Percentiles rank a stretch among this genome's conserved stretches.
phyloP scores from a whole-genome alignment of 2,329 filamentous ascomycete genomes.

The Ramularia endophylla region DNA sequence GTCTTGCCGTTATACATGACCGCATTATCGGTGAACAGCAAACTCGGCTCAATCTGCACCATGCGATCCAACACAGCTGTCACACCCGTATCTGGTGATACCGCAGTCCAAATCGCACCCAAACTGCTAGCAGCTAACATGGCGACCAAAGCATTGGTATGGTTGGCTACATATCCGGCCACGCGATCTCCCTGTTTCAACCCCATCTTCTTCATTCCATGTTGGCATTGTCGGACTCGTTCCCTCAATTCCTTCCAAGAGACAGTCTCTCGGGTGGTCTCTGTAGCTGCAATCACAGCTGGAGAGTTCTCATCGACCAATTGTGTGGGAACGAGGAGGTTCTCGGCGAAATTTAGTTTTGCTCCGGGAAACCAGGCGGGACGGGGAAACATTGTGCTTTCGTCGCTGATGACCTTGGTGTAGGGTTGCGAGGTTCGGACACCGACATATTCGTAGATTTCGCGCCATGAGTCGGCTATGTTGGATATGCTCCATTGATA shows the following conservation, averaged over 20 bases:
- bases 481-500: constrained; percentile 80
- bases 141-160: constrained; percentile 77
- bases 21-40: constrained; percentile 84
- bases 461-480: constrained; percentile 72
- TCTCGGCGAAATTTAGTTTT: constrained; percentile 88
- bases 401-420: constrained; percentile 59
- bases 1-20: constrained; percentile 86
- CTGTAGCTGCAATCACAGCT: constrained; percentile 77
- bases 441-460: constrained; percentile 77
- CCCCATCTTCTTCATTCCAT: constrained; percentile 61
- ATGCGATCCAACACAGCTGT: constrained; percentile 85
- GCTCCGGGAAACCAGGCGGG: constrained; percentile 78
- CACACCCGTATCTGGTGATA: constrained; percentile 87
- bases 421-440: constrained; percentile 63
- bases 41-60: constrained; percentile 72
- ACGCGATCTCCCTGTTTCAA: constrained; percentile 58
- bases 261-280: constrained; percentile 58
- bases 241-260: constrained; percentile 79
- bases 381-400: constrained; percentile 73
- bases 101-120: constrained; percentile 87
- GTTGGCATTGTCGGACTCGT: constrained; percentile 66
- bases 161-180: constrained; percentile 78
- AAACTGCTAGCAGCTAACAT: constrained; percentile 79
- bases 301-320: constrained; percentile 53
- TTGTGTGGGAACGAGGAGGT: constrained; percentile 71